Evolutionary conservation across 768 basidiomycete genomes (phyloP).

Genomic region (Trametes meyenii): DNA sequence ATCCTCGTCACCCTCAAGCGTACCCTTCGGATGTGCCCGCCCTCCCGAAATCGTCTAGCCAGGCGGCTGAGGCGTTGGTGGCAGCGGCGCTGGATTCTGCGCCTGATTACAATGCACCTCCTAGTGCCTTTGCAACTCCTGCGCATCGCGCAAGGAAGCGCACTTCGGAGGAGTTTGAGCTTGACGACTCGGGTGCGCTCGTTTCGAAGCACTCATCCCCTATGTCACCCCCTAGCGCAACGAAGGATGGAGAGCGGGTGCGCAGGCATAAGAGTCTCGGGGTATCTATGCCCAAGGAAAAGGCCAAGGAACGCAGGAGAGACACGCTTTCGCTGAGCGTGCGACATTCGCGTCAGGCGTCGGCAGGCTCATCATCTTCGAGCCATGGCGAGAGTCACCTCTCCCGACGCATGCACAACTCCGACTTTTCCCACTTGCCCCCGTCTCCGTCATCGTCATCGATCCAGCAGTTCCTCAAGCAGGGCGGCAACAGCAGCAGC

Average conservation of each 20-base stretch:
- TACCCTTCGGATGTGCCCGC: slow-evolving; percentile 28
- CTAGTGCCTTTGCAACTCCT: slow-evolving; percentile 61
- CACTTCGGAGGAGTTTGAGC: slow-evolving; percentile 81
- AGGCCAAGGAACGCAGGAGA: slow-evolving; percentile 45
- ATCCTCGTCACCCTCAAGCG: slow-evolving; percentile 63
- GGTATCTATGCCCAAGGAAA: slow-evolving; percentile 49
- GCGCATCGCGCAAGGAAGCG: slow-evolving; percentile 69
- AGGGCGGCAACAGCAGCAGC: slow-evolving; percentile 47
- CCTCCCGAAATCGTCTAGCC: background rate
- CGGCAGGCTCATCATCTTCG: slow-evolving; percentile 68
- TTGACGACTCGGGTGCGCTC: slow-evolving; percentile 68
- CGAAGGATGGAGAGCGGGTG: slow-evolving; percentile 49
- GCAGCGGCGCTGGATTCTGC: background rate
- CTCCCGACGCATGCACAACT: slow-evolving; percentile 64
- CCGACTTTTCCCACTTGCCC: slow-evolving; percentile 87
- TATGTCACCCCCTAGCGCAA: slow-evolving; percentile 28
- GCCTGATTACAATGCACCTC: slow-evolving; percentile 46
- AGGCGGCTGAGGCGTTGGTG: background rate
- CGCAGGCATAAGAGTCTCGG: slow-evolving; percentile 79
- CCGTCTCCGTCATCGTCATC: slow-evolving; percentile 91
- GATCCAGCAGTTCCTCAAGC: slow-evolving; percentile 79
- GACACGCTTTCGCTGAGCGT: slow-evolving; percentile 36
- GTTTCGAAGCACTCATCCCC: slow-evolving; percentile 52
- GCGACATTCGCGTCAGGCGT: slow-evolving; percentile 65
- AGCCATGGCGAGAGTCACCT: slow-evolving; percentile 52